Evolutionary conservation across 768 basidiomycete genomes (phyloP).

Genomic region (Podaxis mareebaensis): DNA sequence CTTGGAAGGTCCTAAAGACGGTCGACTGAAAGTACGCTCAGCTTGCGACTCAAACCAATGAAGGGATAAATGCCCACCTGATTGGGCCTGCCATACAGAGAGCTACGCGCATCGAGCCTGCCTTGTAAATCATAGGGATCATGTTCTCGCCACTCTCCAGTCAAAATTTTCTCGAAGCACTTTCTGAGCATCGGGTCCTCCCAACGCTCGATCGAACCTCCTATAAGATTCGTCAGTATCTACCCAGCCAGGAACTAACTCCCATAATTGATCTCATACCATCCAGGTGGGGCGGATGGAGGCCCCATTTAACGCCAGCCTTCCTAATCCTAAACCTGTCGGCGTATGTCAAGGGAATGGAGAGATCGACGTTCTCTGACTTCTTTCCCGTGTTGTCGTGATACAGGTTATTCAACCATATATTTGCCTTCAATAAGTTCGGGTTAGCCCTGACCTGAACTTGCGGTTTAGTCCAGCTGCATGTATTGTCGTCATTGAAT

Average conservation of each 20-base stretch:
- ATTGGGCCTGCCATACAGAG: constrained; percentile 59
- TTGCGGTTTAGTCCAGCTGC: constrained; percentile 34
- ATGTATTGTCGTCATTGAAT: background rate
- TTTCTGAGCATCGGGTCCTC: constrained; percentile 58
- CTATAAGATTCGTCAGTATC: constrained; percentile 4
- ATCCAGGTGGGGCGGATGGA: constrained; percentile 46
- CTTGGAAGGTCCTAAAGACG: constrained; percentile 69
- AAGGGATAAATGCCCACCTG: constrained; percentile 35
- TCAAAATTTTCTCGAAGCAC: constrained; percentile 63
- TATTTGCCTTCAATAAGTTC: constrained; percentile 55
- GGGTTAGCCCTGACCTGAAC: constrained; percentile 72
- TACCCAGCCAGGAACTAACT: constrained; percentile 8
- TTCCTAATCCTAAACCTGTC: constrained; percentile 76
- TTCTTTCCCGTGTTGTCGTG: constrained; percentile 37
- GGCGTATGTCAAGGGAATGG: constrained; percentile 64
- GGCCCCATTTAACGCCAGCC: constrained; percentile 58
- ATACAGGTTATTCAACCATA: constrained; percentile 70
- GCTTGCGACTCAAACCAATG: background rate
- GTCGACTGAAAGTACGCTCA: constrained; percentile 33
- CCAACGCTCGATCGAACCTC: constrained; percentile 65
- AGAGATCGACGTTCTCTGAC: constrained; percentile 28
- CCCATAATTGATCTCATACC: constrained; percentile 25
- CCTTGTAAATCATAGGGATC: constrained; percentile 66
- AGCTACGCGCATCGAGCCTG: constrained; percentile 59
- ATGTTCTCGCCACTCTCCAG: constrained; percentile 62